These are phyloP conservation scores for Plasmodium cynomolgi DNA, from an alignment of 169 alveolate genomes.

Conservation along the genomic window DNA sequence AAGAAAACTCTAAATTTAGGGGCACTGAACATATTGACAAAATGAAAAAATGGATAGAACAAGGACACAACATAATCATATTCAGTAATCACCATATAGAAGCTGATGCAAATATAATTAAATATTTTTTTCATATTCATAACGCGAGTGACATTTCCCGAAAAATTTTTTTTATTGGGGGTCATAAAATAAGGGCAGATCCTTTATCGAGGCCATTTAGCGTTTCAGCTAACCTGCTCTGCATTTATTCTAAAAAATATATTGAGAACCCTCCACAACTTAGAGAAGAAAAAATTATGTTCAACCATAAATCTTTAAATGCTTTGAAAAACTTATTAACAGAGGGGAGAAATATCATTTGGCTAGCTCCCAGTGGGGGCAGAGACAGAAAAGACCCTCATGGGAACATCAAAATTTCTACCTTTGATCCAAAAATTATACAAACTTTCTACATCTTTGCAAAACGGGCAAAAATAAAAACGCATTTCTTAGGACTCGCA, in stretches of 20 bases:
- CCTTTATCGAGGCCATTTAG: constrained; percentile 73
- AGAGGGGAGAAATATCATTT: constrained; percentile 64
- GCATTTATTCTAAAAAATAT: constrained; percentile 71
- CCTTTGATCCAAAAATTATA: constrained; percentile 71
- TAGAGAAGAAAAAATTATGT: constrained; percentile 66
- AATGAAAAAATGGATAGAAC: constrained; percentile 52
- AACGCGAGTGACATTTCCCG: constrained; percentile 40
- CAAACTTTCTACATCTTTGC: constrained; percentile 68
- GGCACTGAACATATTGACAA: constrained; percentile 50
- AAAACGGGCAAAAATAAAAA: constrained; percentile 65
- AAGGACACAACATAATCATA: constrained; percentile 60
- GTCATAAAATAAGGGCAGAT: constrained; percentile 74
- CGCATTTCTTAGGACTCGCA: constrained; percentile 74
- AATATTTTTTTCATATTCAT: constrained; percentile 45
- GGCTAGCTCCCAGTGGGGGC: constrained; percentile 76
- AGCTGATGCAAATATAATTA: constrained; percentile 76
- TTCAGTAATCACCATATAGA: constrained; percentile 76
- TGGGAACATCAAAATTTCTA: constrained; percentile 38
- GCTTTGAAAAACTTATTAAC: constrained; percentile 52
- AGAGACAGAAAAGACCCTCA: constrained; percentile 60
- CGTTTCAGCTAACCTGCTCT: constrained; percentile 61
- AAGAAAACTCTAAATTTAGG: constrained; percentile 57
- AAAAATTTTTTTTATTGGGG: constrained; percentile 73
- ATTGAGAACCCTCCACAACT: constrained; percentile 72
- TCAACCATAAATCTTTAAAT: constrained; percentile 64